Evolutionary conservation across 345 rosid genomes (phyloP).

Genomic region (Citrus inodora): DNA sequence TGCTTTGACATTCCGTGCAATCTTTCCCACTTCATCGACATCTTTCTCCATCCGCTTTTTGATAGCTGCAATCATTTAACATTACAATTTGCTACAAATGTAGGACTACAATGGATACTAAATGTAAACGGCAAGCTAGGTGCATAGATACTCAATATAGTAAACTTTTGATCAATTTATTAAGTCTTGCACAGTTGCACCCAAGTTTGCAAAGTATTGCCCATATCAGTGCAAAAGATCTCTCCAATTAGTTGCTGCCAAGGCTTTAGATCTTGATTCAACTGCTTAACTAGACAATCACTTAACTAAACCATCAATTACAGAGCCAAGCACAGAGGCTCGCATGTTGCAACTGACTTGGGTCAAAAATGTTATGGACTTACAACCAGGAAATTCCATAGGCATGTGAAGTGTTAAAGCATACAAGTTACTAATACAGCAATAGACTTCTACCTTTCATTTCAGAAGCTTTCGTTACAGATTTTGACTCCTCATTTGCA

Average conservation of each 20-base stretch:
- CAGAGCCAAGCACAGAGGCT: background rate
- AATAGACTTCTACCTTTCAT: slow-evolving; percentile 62
- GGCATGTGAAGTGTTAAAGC: background rate
- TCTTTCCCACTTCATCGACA: slow-evolving; percentile 90
- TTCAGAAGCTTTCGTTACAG: slow-evolving; percentile 90
- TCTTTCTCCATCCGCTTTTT: slow-evolving; percentile 91
- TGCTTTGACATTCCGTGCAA: slow-evolving; percentile 68
- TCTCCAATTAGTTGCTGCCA: background rate
- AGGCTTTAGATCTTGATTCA: background rate
- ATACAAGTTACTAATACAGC: background rate
- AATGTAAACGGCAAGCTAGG: background rate
- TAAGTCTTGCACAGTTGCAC: background rate
- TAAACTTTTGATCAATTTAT: background rate
- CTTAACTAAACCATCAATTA: background rate
- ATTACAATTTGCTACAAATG: background rate
- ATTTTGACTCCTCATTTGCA: slow-evolving; percentile 89
- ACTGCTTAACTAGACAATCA: background rate
- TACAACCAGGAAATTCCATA: background rate
- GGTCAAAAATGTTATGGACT: background rate
- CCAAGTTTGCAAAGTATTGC: background rate
- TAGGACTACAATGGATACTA: background rate
- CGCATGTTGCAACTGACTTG: background rate
- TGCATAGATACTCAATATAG: background rate
- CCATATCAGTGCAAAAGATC: background rate
- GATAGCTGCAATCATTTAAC: slow-evolving; percentile 46